Evolutionary conservation across 495 filamentous ascomycete species (phyloP), one percentile per base, ranked within the genome.

Genomic region (Friedmanniomyces endolithicus): DNA sequence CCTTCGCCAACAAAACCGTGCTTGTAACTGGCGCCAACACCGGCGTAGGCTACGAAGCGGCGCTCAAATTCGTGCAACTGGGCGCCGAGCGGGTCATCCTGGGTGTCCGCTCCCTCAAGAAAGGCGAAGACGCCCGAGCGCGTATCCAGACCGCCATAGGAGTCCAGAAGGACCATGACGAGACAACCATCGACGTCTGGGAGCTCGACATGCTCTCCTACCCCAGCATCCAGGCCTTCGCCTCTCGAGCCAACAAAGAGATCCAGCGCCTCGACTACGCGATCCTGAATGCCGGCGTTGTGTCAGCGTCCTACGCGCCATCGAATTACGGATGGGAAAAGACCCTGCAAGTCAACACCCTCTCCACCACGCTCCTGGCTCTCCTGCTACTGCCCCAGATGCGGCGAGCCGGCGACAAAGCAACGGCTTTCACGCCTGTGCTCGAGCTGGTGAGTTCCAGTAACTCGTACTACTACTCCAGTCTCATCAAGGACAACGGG

Each of bases 351-450:
- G 75, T 84, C 48, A 83, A 85, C 57, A 71, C 75, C 0, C 65
- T 85, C 2, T 77, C 75, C 2, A 82, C 79, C 0, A 68, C 72
- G 11, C 60, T 85, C 1, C 65, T 85, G 25, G 78, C 71, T 0
- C 27, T 80, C 17, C 64, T 82, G 0, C 62, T 85, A 20, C 68
- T 85, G 1, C 79, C 79, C 0, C 64, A 67, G 39, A 44, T 76
- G 31, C 44, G 50, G 6, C 33, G 33, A 35, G 16, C 33, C 8
- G 49, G 37, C 1, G 53, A 37, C 22, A 63, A 40, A 29, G 62
- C 44, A 0, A 23, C n/a, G 19, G 44, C 37, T 6, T 54, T 22
- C 33, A 54, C 43, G 17, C 59, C 64, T 1, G 48, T 59, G 3
- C 56, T 65, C 6, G 53, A 62, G 44, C 48, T 65, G 25, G 51